A percentile compares a stretch with the other conserved stretches of the same genome.
phyloP scores from a whole-genome alignment of 805 yeast species.

The Yueomyces sp. region DNA sequence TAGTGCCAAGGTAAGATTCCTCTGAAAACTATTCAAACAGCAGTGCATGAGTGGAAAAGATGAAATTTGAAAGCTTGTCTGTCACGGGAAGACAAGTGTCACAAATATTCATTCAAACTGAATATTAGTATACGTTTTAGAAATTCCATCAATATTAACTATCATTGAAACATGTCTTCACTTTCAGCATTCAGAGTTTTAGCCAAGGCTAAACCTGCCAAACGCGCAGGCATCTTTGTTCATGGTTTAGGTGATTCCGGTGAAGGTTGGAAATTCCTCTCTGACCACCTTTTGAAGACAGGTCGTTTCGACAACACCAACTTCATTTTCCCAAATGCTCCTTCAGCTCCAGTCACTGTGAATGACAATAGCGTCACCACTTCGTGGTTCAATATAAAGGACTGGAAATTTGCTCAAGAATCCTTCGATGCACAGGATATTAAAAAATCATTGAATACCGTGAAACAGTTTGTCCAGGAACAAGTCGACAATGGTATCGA shows the following conservation, averaged over 20 bases:
- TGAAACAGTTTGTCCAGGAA: constrained; percentile 36
- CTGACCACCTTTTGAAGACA: constrained; percentile 40
- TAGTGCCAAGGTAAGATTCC: too few relatives aligned
- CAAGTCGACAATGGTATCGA: constrained; percentile 42
- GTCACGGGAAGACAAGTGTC: too few relatives aligned
- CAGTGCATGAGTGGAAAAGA: too few relatives aligned
- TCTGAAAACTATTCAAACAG: too few relatives aligned
- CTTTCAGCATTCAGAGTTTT: constrained; percentile 13
- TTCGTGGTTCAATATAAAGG: constrained; percentile 74
- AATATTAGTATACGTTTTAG: too few relatives aligned
- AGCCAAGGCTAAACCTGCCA: constrained; percentile 26
- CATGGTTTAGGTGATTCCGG: constrained; percentile 94
- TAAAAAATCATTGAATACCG: constrained; percentile 32
- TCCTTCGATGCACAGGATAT: constrained; percentile 42
- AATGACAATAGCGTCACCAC: constrained; percentile 60
- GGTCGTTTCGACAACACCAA: constrained; percentile 40
- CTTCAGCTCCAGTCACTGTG: constrained; percentile 51
- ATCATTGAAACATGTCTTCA: too few relatives aligned
- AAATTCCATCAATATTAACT: too few relatives aligned
- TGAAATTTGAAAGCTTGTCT: too few relatives aligned
- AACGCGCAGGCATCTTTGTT: constrained; percentile 58
- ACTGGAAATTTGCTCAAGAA: constrained; percentile 32
- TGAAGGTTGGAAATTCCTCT: constrained; percentile 76
- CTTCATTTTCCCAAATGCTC: constrained; percentile 89
- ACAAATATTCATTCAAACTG: too few relatives aligned